These are phyloP conservation scores for Tulasnella sp. DNA, from an alignment of 768 basidiomycete genomes.

Conservation along the genomic window DNA sequence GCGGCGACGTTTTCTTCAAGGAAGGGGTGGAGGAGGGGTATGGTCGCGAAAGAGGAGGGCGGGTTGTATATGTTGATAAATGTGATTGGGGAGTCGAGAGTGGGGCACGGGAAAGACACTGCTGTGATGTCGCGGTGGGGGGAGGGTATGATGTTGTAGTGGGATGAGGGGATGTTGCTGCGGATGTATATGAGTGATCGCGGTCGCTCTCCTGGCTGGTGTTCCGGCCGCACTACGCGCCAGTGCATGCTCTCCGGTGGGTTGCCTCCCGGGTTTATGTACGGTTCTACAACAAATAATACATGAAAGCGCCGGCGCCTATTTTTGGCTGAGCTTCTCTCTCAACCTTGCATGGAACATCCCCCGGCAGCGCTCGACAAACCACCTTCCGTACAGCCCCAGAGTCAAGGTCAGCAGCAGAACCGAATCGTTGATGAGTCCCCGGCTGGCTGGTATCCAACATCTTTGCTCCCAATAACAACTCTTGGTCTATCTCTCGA, in stretches of 20 bases:
- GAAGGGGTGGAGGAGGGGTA: constrained; percentile 5
- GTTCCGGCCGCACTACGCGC: not conserved
- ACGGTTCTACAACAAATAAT: constrained; percentile 24
- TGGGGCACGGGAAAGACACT: constrained; percentile 10
- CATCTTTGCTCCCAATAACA: not conserved
- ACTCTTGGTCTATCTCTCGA: not conserved
- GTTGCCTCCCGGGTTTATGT: not conserved
- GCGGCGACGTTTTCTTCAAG: not conserved
- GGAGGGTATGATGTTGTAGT: not conserved
- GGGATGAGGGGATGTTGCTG: not conserved
- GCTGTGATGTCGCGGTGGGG: not conserved
- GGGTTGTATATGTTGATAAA: constrained; percentile 27
- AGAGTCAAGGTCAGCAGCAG: no score
- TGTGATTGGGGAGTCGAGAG: constrained; percentile 2
- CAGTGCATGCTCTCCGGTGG: not conserved
- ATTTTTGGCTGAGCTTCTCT: no score
- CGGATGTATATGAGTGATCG: constrained; percentile 8
- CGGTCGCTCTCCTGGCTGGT: not conserved
- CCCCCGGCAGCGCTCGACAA: no score
- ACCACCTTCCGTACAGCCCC: no score
- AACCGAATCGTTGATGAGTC: no score
- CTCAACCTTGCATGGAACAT: no score
- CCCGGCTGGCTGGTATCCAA: no score
- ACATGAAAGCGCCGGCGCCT: no score
- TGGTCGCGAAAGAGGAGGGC: constrained; percentile 15